Conservation (phyloP, 768 basidiomycete species). For the Termitomyces sp. region DNA sequence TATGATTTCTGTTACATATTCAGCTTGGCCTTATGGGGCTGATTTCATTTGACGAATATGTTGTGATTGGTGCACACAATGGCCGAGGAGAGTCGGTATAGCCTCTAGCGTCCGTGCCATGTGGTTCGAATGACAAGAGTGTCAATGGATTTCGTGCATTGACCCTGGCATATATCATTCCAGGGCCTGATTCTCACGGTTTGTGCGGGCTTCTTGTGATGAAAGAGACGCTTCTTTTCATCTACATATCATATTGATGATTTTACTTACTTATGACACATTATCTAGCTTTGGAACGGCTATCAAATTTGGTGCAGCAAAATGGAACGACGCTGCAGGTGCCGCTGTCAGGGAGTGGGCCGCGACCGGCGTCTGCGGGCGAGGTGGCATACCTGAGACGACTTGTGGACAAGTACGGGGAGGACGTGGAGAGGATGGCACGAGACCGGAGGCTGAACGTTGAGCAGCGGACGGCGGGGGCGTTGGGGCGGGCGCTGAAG, state of each 20-base stretch:
- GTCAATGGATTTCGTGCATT: neutral
- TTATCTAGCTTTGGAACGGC: slow-evolving; percentile 55
- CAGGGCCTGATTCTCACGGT: slow-evolving; percentile 19
- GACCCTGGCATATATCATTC: slow-evolving; percentile 8
- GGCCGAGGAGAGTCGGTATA: slow-evolving; percentile 4
- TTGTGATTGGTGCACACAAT: slow-evolving; percentile 6
- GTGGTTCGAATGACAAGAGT: slow-evolving; percentile 3
- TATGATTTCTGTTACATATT: slow-evolving; percentile 6
- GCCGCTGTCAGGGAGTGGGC: slow-evolving; percentile 34
- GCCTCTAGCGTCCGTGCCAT: neutral
- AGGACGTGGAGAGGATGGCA: slow-evolving; percentile 72
- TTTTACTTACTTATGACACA: slow-evolving; percentile 16
- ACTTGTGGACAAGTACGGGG: slow-evolving; percentile 65
- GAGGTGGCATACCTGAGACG: slow-evolving; percentile 63
- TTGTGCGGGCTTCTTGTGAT: slow-evolving; percentile 17
- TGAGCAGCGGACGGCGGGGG: slow-evolving; percentile 80
- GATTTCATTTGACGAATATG: neutral
- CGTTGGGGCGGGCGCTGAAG: slow-evolving; percentile 59
- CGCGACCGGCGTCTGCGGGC: slow-evolving; percentile 61
- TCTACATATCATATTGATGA: neutral
- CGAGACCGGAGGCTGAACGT: slow-evolving; percentile 74
- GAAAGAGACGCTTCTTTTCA: slow-evolving; percentile 5
- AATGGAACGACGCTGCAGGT: slow-evolving; percentile 30
- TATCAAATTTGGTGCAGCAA: slow-evolving; percentile 37
- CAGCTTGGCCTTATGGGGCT: slow-evolving; percentile 10